Base-by-base conservation (phyloP, 495 filamentous ascomycete species). In the Geoglossum glabrum region DNA sequence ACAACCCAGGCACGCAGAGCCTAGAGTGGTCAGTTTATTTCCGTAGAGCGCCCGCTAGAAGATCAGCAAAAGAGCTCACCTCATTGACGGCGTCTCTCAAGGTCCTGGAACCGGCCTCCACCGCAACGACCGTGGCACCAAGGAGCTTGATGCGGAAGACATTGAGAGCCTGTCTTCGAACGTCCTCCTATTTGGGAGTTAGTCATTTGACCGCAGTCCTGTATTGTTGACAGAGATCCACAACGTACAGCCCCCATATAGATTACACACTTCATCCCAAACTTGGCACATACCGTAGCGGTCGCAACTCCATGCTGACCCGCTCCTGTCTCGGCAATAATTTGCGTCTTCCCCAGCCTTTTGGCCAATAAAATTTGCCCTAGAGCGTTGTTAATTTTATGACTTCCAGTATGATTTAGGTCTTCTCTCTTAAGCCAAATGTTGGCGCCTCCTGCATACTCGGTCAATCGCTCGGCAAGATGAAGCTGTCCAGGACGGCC, bases 361-460 rank as follows among this genome's bases (percentile, higher is more conserved):
- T 74, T 74, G 0, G 90, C 90, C 9, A 97, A 73, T 0, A 97
- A 79, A 46, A 89, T 80, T 69, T 95, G 90, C 13, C 90, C 90
- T 19, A 95, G 68, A 3, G 90, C 90, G 65, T 95, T 95, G 72
- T 97, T 97, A 73, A 97, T 95, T 76, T 97, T 97, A 75, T 97
- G 90, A 28, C 82, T 86, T 26, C 80, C 80, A 19, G 78, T 81
- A 62, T 75, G 73, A 59, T 96, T 96, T 30, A 96, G 74, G 69
- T 95, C 90, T 70, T 96, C 90, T 60, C 90, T 76, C 70, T 97
- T 97, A 52, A 97, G 70, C 85, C 87, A 95, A 74, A 97, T 90
- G 62, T 85, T 94, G 28, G 90, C 90, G 34, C 90, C 90, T 21
- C 86, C 87, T 27, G 84, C 88, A 64, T 92, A 72, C 51, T 90